These are phyloP conservation scores for Aspergillus spinulosporus DNA, from an alignment of 2,329 filamentous ascomycete species.

Conservation along the genomic window DNA sequence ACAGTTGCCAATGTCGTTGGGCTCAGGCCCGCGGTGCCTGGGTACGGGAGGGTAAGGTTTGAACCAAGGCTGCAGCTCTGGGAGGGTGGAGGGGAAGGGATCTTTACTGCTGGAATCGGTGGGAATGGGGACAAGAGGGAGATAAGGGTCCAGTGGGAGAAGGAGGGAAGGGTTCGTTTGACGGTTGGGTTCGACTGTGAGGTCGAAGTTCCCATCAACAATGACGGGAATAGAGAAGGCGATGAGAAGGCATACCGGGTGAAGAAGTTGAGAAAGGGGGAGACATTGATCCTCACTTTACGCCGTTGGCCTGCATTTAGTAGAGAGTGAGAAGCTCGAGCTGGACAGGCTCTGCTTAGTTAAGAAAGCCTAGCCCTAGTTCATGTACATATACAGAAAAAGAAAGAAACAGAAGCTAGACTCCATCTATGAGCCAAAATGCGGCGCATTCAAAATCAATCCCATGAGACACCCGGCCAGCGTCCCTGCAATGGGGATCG, in stretches of 20 bases:
- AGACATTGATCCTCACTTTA: not conserved
- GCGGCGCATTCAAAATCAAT: constrained; percentile 59
- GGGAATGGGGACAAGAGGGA: not conserved
- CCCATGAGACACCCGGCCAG: constrained; percentile 57
- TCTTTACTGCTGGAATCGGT: not conserved
- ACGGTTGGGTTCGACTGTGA: constrained; percentile 17
- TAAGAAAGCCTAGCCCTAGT: no score
- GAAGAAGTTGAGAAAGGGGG: not conserved
- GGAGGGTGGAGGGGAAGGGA: no score
- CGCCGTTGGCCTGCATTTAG: no score
- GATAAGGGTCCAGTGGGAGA: constrained; percentile 2
- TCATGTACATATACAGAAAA: no score
- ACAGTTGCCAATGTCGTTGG: constrained; percentile 12
- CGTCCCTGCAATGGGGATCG: constrained; percentile 63
- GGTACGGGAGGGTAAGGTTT: constrained; percentile 6
- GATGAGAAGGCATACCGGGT: not conserved
- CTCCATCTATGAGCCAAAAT: constrained; percentile 34
- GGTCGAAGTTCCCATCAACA: constrained; percentile 1
- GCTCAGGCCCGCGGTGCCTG: constrained; percentile 3
- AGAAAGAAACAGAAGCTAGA: not conserved
- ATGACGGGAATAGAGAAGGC: constrained; percentile 24
- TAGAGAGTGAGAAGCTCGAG: not conserved
- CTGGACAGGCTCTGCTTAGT: not conserved
- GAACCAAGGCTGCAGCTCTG: not conserved
- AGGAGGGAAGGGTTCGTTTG: not conserved